Evolutionary conservation across 225 moss, liverwort and hornwort species (phyloP).

Genomic region (Straminergon stramineum): DNA sequence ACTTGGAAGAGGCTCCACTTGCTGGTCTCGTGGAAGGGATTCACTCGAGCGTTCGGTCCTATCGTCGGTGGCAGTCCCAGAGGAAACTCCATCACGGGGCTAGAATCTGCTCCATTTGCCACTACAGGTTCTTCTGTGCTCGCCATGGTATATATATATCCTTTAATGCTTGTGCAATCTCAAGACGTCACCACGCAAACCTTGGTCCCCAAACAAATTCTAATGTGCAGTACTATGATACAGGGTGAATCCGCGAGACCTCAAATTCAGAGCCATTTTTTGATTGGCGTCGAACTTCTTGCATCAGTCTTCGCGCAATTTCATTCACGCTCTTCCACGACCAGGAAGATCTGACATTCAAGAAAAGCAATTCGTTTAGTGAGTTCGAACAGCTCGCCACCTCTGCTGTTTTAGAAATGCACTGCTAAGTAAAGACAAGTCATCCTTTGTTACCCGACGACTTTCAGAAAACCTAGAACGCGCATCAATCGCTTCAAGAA

Average conservation of each 20-base stretch:
- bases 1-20: conserved; percentile 38
- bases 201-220: not conserved
- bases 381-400: not conserved
- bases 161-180: not conserved
- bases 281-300: not conserved
- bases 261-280: not conserved
- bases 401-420: not conserved
- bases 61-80: conserved; percentile 34
- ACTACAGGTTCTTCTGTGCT: not conserved
- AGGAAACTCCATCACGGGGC: conserved; percentile 18
- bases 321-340: not conserved
- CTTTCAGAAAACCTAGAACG: not conserved
- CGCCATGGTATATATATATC: not conserved
- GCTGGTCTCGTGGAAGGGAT: conserved; percentile 46
- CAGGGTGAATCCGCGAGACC: not conserved
- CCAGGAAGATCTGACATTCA: not conserved
- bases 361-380: not conserved
- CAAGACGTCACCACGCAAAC: not conserved
- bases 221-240: not conserved
- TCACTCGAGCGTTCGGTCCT: conserved; percentile 30
- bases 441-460: not conserved
- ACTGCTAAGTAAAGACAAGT: not conserved
- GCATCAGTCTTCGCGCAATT: not conserved
- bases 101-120: not conserved
- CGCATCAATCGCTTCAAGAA: not conserved